Percentiles rank a stretch among this genome's conserved stretches.
Evolutionary conservation across 73 alveolate genomes (phyloP).

Genomic region (Tetrahymena malaccensis): DNA sequence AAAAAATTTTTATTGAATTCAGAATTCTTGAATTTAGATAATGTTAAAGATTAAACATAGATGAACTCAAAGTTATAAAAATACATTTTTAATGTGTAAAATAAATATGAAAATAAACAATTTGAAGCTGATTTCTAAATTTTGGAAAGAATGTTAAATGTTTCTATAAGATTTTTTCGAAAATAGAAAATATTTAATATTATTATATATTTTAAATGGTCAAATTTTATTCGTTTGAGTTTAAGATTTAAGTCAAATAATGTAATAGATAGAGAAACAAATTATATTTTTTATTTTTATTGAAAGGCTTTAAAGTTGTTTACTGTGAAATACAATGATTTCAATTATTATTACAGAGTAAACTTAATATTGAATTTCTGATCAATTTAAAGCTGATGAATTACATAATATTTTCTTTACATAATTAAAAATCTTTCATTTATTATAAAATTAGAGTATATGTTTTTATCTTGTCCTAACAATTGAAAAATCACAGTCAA

Average conservation of each 20-base stretch:
- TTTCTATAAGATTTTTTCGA: no score
- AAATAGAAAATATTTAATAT: no score
- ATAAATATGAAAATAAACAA: not conserved
- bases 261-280: no score
- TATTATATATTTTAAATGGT: no score
- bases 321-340: not conserved
- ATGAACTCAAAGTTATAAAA: no score
- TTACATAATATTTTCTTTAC: not conserved
- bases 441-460: not conserved
- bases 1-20: no score
- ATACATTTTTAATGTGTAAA: not conserved
- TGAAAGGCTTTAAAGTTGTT: not conserved
- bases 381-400: not conserved
- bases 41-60: no score
- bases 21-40: no score
- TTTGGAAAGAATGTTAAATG: not conserved
- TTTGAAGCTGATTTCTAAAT: not conserved
- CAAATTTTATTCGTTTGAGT: no score
- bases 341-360: not conserved
- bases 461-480: not conserved
- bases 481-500: not conserved
- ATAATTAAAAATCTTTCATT: not conserved
- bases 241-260: no score
- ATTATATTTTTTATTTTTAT: no score
- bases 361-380: not conserved